Base-by-base conservation (phyloP, 441 rosid species). In the Populus tomentosa region DNA sequence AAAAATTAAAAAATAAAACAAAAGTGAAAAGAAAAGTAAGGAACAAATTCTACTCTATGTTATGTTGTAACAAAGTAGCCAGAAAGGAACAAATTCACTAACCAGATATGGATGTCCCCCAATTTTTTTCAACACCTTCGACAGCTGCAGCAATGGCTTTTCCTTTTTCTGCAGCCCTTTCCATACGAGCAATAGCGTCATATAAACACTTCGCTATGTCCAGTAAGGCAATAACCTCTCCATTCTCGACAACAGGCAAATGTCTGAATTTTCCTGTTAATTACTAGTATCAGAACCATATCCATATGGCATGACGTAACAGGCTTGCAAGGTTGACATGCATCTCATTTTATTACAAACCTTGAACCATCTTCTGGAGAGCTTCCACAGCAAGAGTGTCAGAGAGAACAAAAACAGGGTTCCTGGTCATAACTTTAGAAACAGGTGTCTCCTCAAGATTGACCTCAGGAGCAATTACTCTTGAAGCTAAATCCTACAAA, bases 71-170 rank as follows among this genome's bases (percentile, higher is more conserved):
- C 32, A 30, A 28, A 40, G 33, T 21, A 73, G 62, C 75, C 77
- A 62, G 70, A 77, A 63, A 46, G 69, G 28, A 74, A 82, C 63
- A 61, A 26, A 74, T 38, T 76, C 71, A 80, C 92, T 35, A 42
- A 92, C 98, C 98, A 79, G 97, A 84, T 10, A 90, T 69, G 66
- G 94, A 85, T 65, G 98, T 77, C 67, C 98, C 95, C 97, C 98
- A 96, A 71, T 88, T 89, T 77, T 88, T 94, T 75, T 96, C 99
- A 71, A 91, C 98, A 30, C 98, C 99, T 90, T 96, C 98, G 61
- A 96, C 99, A 28, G 98, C 98, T 28, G 99, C 98, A 86, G 99
- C 98, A 78, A 96, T 91, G 40, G 98, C 99, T 78, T 94, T 96
- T 74, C 99, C 98, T 81, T 96, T 94, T 84, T 96, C 99, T 81